These are phyloP conservation scores for Plectosphaerella sp. DNA, from an alignment of 2,329 filamentous ascomycete species.

Conservation along the genomic window DNA sequence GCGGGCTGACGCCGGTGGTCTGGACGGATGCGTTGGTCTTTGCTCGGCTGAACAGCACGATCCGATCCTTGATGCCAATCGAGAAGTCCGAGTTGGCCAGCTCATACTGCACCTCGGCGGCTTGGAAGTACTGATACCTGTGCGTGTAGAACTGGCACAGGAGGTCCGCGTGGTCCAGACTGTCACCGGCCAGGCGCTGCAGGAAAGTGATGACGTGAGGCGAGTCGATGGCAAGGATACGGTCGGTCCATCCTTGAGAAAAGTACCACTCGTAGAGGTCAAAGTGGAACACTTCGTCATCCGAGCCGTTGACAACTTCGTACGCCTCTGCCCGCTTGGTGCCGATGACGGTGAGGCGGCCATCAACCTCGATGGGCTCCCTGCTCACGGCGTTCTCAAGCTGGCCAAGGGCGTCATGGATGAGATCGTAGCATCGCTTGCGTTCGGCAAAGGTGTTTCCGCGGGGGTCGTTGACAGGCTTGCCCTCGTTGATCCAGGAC, in stretches of 20 bases:
- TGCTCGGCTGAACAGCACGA: constrained; percentile 84
- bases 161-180: constrained; percentile 78
- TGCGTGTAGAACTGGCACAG: constrained; percentile 91
- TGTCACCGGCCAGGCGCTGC: constrained; percentile 65
- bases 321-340: constrained; percentile 87
- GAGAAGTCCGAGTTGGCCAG: constrained; percentile 80
- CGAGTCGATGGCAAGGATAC: constrained; percentile 79
- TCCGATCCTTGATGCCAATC: constrained; percentile 77
- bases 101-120: constrained; percentile 78
- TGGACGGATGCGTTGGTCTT: constrained; percentile 88
- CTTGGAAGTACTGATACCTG: constrained; percentile 77
- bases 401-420: constrained; percentile 74
- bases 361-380: constrained; percentile 72
- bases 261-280: constrained; percentile 99
- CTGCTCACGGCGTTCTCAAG: constrained; percentile 68
- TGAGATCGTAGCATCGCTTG: constrained; percentile 77
- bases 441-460: constrained; percentile 64
- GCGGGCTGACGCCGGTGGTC: constrained; percentile 70
- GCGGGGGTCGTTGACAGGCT: constrained; percentile 66
- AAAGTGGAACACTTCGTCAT: constrained; percentile 92
- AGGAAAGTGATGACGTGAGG: constrained; percentile 85
- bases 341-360: constrained; percentile 68
- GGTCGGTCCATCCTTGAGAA: constrained; percentile 75
- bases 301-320: constrained; percentile 78
- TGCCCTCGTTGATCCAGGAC: constrained; percentile 82